Percentiles rank a stretch among this genome's conserved stretches.
Evolutionary conservation across 306 rosid species (phyloP).

Genomic region (Castanopsis chinensis): DNA sequence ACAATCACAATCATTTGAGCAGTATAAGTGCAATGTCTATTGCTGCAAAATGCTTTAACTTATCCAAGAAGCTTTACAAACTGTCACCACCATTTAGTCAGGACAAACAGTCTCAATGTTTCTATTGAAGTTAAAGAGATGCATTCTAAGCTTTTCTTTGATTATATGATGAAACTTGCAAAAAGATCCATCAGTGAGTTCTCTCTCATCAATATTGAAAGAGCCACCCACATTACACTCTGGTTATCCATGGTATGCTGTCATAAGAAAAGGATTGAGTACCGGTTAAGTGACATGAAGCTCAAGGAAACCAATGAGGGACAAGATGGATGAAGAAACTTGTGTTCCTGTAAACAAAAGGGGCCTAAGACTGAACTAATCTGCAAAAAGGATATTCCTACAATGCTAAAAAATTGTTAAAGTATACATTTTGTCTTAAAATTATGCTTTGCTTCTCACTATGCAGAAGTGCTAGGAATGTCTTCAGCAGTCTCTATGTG

Average conservation of each 20-base stretch:
- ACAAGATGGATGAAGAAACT: not conserved
- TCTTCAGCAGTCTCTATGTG: constrained; percentile 36
- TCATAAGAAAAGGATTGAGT: constrained; percentile 9
- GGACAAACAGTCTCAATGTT: not conserved
- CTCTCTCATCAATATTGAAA: not conserved
- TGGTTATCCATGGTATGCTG: not conserved
- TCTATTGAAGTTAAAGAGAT: not conserved
- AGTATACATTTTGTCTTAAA: constrained; percentile 3
- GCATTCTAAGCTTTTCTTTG: not conserved
- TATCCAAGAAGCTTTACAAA: not conserved
- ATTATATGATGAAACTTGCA: not conserved
- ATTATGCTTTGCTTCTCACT: constrained; percentile 14
- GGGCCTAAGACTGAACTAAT: constrained; percentile 2
- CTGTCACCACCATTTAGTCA: not conserved
- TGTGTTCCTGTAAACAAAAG: constrained; percentile 12
- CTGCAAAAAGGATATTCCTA: not conserved
- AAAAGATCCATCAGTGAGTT: not conserved
- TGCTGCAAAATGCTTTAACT: not conserved
- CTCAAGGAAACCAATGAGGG: constrained; percentile 8
- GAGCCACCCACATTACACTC: constrained; percentile 10
- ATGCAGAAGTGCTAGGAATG: constrained; percentile 56
- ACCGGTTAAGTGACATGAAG: constrained; percentile 6
- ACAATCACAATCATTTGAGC: not conserved
- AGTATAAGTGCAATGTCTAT: not conserved
- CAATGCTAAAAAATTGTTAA: constrained; percentile 19